Evolutionary conservation across 345 rosid species (phyloP), one percentile per base, ranked within the genome.

Genomic region (Corchorus capsularis): DNA sequence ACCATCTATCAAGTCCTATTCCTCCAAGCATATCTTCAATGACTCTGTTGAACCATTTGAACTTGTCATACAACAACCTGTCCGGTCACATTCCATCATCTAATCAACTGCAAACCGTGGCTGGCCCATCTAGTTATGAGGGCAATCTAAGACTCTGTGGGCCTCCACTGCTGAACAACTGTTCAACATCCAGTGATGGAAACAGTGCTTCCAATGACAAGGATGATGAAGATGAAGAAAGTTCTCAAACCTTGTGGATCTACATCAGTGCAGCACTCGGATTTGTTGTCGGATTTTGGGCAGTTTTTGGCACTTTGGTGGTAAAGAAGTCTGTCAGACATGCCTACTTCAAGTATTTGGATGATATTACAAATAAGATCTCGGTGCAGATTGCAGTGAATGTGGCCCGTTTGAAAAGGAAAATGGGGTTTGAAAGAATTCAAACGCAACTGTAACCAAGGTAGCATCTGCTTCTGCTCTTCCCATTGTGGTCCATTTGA

Each of bases 131-230:
- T 1, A 50, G 32, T 65, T 81, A 66, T 53, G 47, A 39, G 62
- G 83, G 77, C 2, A 77, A 81, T 52, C 78, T 61, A 3, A 34
- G 14, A n/a, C 72, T 77, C 6, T 81, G 78, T n/a, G 80, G 83
- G 0, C 34, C 32, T 32, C 83, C 83, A 3, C 49, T 73, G 6
- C 32, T 43, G 43, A 47, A 7, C 4, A 81, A 46, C 19, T 81
- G 81, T 71, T n/a, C 34, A 0, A 37, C 17, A 35, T 71, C 54
- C 11, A 19, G 11, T n/a, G 15, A 5, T 32, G 10, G 41, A 7
- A 6, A 34, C 27, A 3, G 49, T 5, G n/a, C n/a, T 37, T 4
- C 43, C 3, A 13, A 59, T 2, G 20, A 57, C 47, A 16, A 57
- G 32, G 46, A 12, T 32, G 74, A 4, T 56, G 52, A 47, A 6